Evolutionary conservation across 73 alveolate genomes (phyloP).

Genomic region (Paramecium sexaurelia): DNA sequence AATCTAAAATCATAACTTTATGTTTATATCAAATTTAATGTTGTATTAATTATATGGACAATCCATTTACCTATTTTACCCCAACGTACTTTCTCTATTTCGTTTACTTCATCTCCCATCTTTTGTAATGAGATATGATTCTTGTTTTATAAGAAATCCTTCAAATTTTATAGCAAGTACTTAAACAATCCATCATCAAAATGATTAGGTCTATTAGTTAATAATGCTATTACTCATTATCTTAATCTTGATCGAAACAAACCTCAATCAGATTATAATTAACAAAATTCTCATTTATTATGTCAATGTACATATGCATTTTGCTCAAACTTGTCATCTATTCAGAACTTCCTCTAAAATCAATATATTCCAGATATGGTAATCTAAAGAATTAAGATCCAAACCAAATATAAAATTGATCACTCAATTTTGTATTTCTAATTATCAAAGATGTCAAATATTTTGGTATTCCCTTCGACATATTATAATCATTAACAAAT

Average conservation of each 20-base stretch:
- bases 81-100: neutral
- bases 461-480: neutral
- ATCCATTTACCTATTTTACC: neutral
- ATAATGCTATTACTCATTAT: neutral
- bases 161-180: neutral
- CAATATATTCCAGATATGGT: neutral
- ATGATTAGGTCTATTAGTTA: neutral
- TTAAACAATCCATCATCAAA: slow-evolving; percentile 37
- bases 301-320: slow-evolving; percentile 31
- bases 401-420: slow-evolving; percentile 29
- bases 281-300: neutral
- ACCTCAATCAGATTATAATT: neutral
- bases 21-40: neutral
- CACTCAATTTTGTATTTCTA: neutral
- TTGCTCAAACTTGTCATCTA: neutral
- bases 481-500: neutral
- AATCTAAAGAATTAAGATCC: slow-evolving; percentile 1
- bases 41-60: slow-evolving; percentile 2
- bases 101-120: neutral
- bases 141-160: neutral
- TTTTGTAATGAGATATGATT: neutral
- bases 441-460: neutral
- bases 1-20: neutral
- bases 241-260: neutral
- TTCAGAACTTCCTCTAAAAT: neutral